phyloP scores from a whole-genome alignment of 31 red algal genomes.

The Asparagopsis taxiformis region DNA sequence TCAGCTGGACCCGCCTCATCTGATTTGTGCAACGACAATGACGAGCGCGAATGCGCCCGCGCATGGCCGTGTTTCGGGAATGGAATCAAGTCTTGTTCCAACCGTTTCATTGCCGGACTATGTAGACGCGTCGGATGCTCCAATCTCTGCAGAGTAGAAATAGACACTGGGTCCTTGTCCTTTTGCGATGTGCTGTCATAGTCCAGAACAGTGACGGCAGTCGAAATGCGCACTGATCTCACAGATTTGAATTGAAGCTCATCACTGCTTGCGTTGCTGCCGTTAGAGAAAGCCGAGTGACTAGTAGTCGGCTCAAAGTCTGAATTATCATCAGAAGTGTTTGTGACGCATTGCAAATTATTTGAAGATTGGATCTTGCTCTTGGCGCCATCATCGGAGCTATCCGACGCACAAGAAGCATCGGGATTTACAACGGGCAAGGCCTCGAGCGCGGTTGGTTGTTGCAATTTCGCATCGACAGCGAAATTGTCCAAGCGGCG shows the following conservation, averaged over 20 bases:
- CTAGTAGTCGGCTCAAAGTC: slow-evolving; percentile 12
- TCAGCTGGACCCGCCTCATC: too few species aligned
- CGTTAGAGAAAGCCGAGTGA: too few species aligned
- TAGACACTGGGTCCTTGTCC: slow-evolving; percentile 7
- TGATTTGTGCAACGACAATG: too few species aligned
- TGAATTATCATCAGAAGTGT: too few species aligned
- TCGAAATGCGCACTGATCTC: slow-evolving; percentile 17
- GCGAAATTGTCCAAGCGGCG: slow-evolving; percentile 20
- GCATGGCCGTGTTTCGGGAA: too few species aligned
- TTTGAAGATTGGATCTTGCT: neutral
- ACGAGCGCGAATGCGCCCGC: too few species aligned
- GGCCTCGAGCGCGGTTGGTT: neutral
- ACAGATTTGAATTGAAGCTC: slow-evolving; percentile 5
- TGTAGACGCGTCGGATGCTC: slow-evolving; percentile 24
- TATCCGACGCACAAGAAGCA: neutral
- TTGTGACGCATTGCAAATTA: neutral
- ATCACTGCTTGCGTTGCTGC: too few species aligned
- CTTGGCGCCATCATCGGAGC: neutral
- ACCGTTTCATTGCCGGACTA: too few species aligned
- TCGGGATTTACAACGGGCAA: slow-evolving; percentile 23
- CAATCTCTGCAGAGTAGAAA: slow-evolving; percentile 20
- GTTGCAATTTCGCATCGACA: neutral
- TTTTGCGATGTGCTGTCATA: slow-evolving; percentile 4
- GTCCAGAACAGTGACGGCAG: slow-evolving; percentile 11
- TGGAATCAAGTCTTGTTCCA: too few species aligned